Conservation (phyloP, 2,329 filamentous ascomycete genomes). For the Tolypocladium pustulatum region DNA sequence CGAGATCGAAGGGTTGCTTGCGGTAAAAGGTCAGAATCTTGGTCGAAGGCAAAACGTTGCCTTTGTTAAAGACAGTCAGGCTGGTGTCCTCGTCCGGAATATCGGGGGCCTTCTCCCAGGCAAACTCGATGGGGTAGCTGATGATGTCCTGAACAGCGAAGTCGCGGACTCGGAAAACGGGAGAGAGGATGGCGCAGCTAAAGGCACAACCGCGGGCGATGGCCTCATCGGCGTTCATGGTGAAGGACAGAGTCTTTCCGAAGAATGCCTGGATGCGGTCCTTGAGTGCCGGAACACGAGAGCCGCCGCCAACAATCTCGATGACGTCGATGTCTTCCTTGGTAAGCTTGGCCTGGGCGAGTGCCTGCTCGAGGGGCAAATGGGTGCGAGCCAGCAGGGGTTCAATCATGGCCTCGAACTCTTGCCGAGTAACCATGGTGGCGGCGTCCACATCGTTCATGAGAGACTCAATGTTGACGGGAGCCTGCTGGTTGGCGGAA, state of each 20-base stretch:
- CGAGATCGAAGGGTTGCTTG: constrained; percentile 92
- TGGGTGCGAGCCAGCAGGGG: constrained; percentile 68
- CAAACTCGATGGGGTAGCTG: constrained; percentile 96
- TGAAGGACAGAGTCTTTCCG: constrained; percentile 85
- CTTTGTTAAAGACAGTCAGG: constrained; percentile 93
- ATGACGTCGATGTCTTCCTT: constrained; percentile 86
- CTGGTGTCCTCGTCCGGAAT: constrained; percentile 98
- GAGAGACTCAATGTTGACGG: constrained; percentile 92
- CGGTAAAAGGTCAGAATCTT: constrained; percentile 99
- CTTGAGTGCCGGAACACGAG: constrained; percentile 89
- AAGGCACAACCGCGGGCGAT: constrained; percentile 93
- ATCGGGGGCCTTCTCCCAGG: constrained; percentile 96
- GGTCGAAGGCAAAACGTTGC: constrained; percentile 92
- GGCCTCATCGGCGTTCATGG: constrained; percentile 96
- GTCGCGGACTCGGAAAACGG: constrained; percentile 96
- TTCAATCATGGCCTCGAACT: constrained; percentile 84
- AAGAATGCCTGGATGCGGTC: constrained; percentile 84
- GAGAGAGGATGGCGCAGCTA: constrained; percentile 93
- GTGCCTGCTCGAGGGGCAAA: constrained; percentile 74
- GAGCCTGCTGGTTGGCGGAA: constrained; percentile 86
- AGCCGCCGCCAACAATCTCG: constrained; percentile 90
- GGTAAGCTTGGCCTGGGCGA: constrained; percentile 86
- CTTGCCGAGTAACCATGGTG: constrained; percentile 82
- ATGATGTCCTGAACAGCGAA: constrained; percentile 97
- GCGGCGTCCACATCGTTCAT: constrained; percentile 97